Base-by-base conservation (phyloP, 345 rosid genomes). In the Abelmoschus esculentus region DNA sequence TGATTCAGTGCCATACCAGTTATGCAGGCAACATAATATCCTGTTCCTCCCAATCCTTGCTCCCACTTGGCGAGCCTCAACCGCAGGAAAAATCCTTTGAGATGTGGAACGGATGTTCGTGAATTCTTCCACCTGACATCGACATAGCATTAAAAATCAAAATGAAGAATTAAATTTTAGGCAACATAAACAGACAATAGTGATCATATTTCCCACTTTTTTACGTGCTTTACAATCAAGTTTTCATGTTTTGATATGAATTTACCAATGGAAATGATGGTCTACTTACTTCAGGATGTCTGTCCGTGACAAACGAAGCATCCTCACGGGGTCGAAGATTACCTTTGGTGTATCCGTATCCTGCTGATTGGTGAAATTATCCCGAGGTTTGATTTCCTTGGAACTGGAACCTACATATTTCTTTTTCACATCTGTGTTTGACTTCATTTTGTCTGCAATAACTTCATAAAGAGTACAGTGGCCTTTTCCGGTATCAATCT, bases 61-160 rank as follows among this genome's bases (percentile, higher is more conserved):
- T 84, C 83, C 96, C 96, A 82, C 76, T 88, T 89, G 57, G 93
- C 90, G 3, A 95, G 81, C 66, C 96, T 84, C 83, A 91, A 76
- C 36, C 97, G 93, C 79, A 95, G 76, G 72, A 83, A 91, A 71
- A 83, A 84, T 10, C 99, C 99, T 76, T 88, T 75, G 13, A 91
- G 96, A 67, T 74, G 82, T 12, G 80, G 70, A 19, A 76, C 74
- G 49, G 96, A 76, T 75, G 77, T 72, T 28, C 47, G 74, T 18
- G 83, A 82, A 61, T 82, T 82, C 77, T 81, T 82, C 88, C 90
- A 95, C 76, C 99, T 91, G 80, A 62, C 68, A 54, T 56, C n/a
- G 32, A 47, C 5, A 36, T 9, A 38, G 26, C 9, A 36, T 60
- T 40, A 38, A 70, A 28, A 28, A 57, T 9, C n/a, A 9, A 52